Base-by-base conservation (phyloP, 176 grass and related monocot species). In the Cocos nucifera region DNA sequence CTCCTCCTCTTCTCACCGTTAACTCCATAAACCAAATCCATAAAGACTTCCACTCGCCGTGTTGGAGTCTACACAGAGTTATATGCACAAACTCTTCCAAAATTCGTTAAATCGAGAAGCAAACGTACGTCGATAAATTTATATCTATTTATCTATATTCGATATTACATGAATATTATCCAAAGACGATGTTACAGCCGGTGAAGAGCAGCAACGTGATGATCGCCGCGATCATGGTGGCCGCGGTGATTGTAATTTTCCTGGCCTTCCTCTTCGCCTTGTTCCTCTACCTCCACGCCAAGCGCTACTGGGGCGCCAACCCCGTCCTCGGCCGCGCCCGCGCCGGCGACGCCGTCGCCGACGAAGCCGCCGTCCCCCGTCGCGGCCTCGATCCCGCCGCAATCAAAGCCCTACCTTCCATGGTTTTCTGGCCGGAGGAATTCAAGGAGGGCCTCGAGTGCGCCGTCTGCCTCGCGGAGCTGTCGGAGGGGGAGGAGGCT, bases 211-310 rank as follows among this genome's bases (percentile, higher is more conserved):
- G 8, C 4, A 24, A 49, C 19, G 54, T 61, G 1, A 59, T 32
- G 50, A 35, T 57, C 3, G 52, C 57, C 1, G 74, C 62, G 24
- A 50, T 77, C 15, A 69, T 77, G 63, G 64, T 76, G 7, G 52
- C 55, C 21, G 62, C 57, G 16, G 17, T 76, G 18, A 5, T 76
- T 61, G 22, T 58, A 50, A 80, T 92, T 77, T 92, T 92, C 55
- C 65, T 87, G 63, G 65, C 78, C 12, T 84, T 92, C 69, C 55
- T 92, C 14, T 54, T 92, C 24, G 72, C 71, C 75, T 77, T 92
- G 54, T 92, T 87, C 72, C 69, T 92, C 51, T 87, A 83, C 62
- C 77, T 92, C 50, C 85, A 74, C 73, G 73, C 80, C 22, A 92
- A 78, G 67, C 62, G 83, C 22, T 92, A 78, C 73, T 55, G 59